Evolutionary conservation across 768 basidiomycete species (phyloP), one percentile per base, ranked within the genome.

Genomic region (Suillus americanus): DNA sequence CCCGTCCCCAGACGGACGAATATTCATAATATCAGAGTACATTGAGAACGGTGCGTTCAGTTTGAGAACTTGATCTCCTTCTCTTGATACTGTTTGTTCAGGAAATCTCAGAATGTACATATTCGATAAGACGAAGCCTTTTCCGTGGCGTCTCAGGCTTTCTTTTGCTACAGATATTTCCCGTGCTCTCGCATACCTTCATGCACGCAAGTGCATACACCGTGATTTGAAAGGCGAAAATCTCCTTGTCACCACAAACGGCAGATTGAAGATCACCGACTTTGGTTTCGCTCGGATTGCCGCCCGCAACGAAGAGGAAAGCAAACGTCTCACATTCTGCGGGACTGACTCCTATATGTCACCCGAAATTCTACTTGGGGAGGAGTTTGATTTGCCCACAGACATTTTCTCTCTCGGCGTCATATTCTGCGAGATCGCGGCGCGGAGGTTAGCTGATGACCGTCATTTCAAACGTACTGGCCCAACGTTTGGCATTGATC

Each of bases 141-240:
- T 98, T 69, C 95, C 95, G 0, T 99, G 97, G 97, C 86, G 94
- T 45, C 85, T 99, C 53, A 87, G 97, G 10, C 79, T 99, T 46
- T 95, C 93, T 14, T 99, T 99, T 77, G 94, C 97, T 40, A 96
- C 90, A 8, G 97, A 99, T 74, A 92, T 97, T 40, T 83, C 95
- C 7, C 89, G 97, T 18, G 95, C 97, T 0, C 85, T 99, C n/a
- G 95, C 97, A 6, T 99, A 98, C 75, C 90, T 98, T 14, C 97
- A 99, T 70, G 96, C 97, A 16, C 86, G 97, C 48, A 91, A 93
- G 74, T 91, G 90, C 75, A 92, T 91, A 66, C 90, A 92, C 70
- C 88, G 89, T 37, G 97, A 99, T 78, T 83, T 99, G 68, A 99
- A 99, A 77, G 96, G 95, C 43, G 97, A 99, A 80, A 99, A 99